Conservation (phyloP, 495 filamentous ascomycete species). For the Aspergillus nidulans region DNA sequence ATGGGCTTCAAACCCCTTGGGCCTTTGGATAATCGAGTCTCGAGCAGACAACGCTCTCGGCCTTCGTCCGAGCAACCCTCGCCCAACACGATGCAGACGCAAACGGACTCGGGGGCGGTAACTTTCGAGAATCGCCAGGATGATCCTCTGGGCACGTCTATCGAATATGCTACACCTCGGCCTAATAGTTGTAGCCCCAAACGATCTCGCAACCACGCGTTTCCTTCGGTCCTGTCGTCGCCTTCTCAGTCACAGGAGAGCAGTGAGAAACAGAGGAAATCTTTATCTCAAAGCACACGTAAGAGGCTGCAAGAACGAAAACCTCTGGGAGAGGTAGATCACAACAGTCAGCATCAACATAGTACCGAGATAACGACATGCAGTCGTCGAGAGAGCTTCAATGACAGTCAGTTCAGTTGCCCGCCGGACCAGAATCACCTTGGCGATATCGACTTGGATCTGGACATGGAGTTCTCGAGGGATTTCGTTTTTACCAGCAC, state of each 20-base stretch:
- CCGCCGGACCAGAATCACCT: slow-evolving; percentile 22
- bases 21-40: slow-evolving; percentile 15
- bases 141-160: slow-evolving; percentile 19
- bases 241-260: neutral
- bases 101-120: slow-evolving; percentile 21
- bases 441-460: slow-evolving; percentile 29
- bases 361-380: slow-evolving; percentile 7
- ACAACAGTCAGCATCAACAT: slow-evolving; percentile 30
- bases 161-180: slow-evolving; percentile 18
- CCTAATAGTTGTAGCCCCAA: slow-evolving; percentile 25
- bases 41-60: slow-evolving; percentile 21
- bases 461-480: slow-evolving; percentile 39
- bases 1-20: slow-evolving; percentile 37
- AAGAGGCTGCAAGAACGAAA: slow-evolving; percentile 13
- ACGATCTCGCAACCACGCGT: slow-evolving; percentile 22
- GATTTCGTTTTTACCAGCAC: slow-evolving; percentile 36
- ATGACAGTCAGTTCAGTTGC: slow-evolving; percentile 5
- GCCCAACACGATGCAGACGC: slow-evolving; percentile 5
- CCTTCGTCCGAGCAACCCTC: slow-evolving; percentile 14
- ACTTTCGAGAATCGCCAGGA: slow-evolving; percentile 15
- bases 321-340: slow-evolving; percentile 23
- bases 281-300: slow-evolving; percentile 2
- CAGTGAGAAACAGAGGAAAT: slow-evolving; percentile 8
- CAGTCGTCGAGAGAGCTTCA: slow-evolving; percentile 9
- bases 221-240: slow-evolving; percentile 8